Percentiles rank a stretch among this genome's conserved stretches.
Conservation (phyloP, 768 basidiomycete genomes). For the Lyophyllum semitale region DNA sequence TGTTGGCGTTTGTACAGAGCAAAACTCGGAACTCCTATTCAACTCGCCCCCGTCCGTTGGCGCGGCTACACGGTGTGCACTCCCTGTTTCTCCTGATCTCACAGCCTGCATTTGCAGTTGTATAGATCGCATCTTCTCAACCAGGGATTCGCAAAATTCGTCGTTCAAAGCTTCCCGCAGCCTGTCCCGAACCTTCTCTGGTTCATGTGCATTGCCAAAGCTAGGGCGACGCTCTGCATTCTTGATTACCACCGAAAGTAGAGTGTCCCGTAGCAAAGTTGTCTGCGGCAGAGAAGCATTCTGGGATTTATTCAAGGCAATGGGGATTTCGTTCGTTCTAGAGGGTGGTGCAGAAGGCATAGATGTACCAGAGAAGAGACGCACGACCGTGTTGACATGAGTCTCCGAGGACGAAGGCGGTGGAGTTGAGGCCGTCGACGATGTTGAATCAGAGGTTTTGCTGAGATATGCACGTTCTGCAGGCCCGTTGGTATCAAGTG, state of each 20-base stretch:
- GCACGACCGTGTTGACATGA: background rate
- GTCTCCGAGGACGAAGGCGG: background rate
- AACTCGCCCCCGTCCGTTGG: too few relatives aligned
- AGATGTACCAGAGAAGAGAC: background rate
- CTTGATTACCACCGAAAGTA: constrained; percentile 18
- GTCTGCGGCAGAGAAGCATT: background rate
- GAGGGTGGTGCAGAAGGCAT: background rate
- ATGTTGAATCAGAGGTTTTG: background rate
- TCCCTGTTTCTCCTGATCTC: background rate
- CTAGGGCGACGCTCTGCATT: constrained; percentile 17
- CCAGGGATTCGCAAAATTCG: constrained; percentile 24
- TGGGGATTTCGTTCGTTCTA: background rate
- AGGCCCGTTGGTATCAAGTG: background rate
- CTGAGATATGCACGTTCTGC: background rate
- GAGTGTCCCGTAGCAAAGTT: constrained; percentile 5
- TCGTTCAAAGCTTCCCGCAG: constrained; percentile 26
- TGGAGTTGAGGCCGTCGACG: background rate
- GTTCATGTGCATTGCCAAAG: background rate
- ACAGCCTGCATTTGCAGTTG: constrained; percentile 9
- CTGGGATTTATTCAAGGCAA: background rate
- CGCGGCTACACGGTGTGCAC: background rate
- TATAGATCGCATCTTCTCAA: constrained; percentile 17
- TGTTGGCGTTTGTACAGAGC: background rate
- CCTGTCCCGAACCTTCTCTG: constrained; percentile 10
- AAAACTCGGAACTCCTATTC: background rate